These are phyloP conservation scores for Penicillium olsonii DNA, from an alignment of 2,329 filamentous ascomycete genomes.

Conservation along the genomic window DNA sequence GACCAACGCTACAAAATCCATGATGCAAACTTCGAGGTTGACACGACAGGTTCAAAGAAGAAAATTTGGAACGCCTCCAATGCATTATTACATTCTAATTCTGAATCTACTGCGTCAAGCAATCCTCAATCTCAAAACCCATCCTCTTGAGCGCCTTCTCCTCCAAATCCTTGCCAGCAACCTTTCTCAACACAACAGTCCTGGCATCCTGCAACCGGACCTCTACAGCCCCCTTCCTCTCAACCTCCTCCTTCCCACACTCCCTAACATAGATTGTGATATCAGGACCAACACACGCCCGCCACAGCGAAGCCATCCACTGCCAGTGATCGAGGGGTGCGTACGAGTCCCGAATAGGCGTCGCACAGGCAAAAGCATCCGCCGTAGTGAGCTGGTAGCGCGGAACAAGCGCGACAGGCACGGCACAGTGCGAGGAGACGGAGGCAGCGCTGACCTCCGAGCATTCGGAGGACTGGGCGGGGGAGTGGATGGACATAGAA, in stretches of 20 bases:
- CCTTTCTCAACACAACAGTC: slow-evolving; percentile 56
- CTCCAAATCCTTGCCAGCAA: slow-evolving; percentile 51
- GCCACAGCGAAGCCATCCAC: slow-evolving; percentile 94
- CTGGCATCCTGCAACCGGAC: slow-evolving; percentile 53
- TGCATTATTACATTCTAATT: slow-evolving; percentile 3
- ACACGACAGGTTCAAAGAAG: too few species aligned
- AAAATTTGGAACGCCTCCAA: not conserved
- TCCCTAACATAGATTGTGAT: slow-evolving; percentile 49
- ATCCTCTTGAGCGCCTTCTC: slow-evolving; percentile 73
- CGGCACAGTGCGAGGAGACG: slow-evolving; percentile 23
- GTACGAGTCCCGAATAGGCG: slow-evolving; percentile 77
- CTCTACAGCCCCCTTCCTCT: slow-evolving; percentile 56
- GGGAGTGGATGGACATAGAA: slow-evolving; percentile 33
- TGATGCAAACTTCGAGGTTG: too few species aligned
- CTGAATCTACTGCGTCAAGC: slow-evolving; percentile 38
- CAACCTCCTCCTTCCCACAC: slow-evolving; percentile 43
- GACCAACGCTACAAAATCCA: too few species aligned
- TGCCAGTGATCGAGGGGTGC: slow-evolving; percentile 90
- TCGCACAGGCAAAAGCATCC: slow-evolving; percentile 70
- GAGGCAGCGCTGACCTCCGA: slow-evolving; percentile 25
- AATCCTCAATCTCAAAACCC: slow-evolving; percentile 86
- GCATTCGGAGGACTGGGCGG: slow-evolving; percentile 29
- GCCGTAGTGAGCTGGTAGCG: slow-evolving; percentile 79
- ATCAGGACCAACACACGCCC: slow-evolving; percentile 79
- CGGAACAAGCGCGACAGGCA: slow-evolving; percentile 74